phyloP scores from a whole-genome alignment of 202 grass and related monocot species.

The Carex sylvatica region DNA sequence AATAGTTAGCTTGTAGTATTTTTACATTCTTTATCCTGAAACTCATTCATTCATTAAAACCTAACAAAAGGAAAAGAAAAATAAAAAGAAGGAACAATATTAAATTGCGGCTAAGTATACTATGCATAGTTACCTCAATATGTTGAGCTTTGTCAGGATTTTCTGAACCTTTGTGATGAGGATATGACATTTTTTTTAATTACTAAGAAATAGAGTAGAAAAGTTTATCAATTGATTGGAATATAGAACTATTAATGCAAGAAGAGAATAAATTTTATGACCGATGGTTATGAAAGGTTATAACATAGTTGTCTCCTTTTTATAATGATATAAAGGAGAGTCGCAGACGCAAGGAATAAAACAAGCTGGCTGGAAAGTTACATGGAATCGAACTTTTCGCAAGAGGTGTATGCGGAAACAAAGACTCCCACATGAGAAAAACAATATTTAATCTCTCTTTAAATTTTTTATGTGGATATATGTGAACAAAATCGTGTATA shows the following conservation, averaged over 20 bases:
- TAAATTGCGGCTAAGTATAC: neutral
- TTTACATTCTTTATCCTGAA: neutral
- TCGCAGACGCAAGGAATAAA: neutral
- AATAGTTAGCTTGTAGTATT: neutral
- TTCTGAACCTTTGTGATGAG: slow-evolving; percentile 20
- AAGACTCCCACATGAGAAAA: neutral
- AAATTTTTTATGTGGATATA: neutral
- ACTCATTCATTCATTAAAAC: neutral
- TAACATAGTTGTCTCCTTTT: neutral
- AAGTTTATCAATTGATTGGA: neutral
- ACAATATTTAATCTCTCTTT: neutral
- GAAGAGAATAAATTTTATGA: neutral
- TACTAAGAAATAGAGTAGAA: neutral
- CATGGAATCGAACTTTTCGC: neutral
- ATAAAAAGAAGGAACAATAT: neutral
- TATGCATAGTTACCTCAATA: neutral
- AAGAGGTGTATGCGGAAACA: neutral
- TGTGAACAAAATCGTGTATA: neutral
- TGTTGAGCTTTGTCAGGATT: too few relatives aligned
- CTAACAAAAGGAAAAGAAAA: neutral
- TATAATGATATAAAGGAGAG: neutral
- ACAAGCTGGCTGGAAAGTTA: neutral
- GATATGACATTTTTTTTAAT: slow-evolving; percentile 1
- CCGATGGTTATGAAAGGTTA: neutral
- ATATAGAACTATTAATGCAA: neutral